These are phyloP conservation scores for Hordeum pubiflorum DNA, from an alignment of 202 grass and related monocot species.

Conservation along the genomic window DNA sequence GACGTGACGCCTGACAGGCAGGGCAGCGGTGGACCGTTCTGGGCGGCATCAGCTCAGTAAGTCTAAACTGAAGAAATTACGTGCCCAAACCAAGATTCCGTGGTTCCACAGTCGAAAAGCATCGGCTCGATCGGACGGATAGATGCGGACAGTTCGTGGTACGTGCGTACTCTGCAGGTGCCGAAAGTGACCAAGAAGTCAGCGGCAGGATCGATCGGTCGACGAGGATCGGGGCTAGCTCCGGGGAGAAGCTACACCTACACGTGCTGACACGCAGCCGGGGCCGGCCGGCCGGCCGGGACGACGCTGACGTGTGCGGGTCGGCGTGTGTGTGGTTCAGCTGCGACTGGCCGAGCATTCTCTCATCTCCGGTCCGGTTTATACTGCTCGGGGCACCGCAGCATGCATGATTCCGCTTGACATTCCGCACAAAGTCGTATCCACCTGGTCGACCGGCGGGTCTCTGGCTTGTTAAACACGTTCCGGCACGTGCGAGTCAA, in stretches of 20 bases:
- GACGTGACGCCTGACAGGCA: background rate
- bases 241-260: background rate
- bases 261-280: background rate
- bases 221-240: background rate
- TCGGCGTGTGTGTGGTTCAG: background rate
- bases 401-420: background rate
- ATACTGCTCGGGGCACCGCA: background rate
- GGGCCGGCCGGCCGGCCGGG: background rate
- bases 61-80: background rate
- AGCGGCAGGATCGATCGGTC: background rate
- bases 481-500: background rate
- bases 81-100: background rate
- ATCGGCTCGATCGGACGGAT: background rate
- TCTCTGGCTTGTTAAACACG: background rate
- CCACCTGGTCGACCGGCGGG: background rate
- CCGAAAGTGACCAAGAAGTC: background rate
- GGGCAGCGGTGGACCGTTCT: background rate
- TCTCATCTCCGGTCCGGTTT: background rate
- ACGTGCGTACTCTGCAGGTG: background rate
- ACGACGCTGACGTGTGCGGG: background rate
- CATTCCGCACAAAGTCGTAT: background rate
- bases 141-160: background rate
- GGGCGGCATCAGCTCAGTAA: background rate
- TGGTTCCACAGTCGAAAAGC: background rate
- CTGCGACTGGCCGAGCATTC: background rate